phyloP scores from a whole-genome alignment of 148 eudicot genomes.

The Euryodendron excelsum region DNA sequence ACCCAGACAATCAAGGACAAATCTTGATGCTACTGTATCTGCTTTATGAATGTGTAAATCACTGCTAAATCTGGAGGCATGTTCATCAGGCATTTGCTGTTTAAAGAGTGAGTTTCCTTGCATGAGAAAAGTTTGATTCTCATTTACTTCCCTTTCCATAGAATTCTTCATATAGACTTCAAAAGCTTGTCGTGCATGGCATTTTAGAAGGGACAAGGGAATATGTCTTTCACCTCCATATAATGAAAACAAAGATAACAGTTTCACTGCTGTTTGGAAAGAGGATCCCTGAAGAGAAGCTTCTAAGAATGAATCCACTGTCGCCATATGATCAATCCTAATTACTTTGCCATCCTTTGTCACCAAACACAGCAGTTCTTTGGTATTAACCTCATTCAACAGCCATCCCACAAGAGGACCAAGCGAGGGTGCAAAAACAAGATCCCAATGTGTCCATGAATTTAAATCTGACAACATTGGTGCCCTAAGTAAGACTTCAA shows the following conservation, averaged over 20 bases:
- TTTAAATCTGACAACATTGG: constrained; percentile 77
- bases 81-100: constrained; percentile 16
- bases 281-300: constrained; percentile 68
- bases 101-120: constrained; percentile 14
- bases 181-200: constrained; percentile 73
- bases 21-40: constrained; percentile 39
- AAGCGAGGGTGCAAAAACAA: constrained; percentile 69
- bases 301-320: constrained; percentile 63
- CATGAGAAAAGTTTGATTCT: constrained; percentile 2
- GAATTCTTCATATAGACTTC: constrained; percentile 50
- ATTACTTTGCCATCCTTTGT: constrained; percentile 68
- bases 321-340: constrained; percentile 71
- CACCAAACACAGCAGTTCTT: constrained; percentile 66
- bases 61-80: constrained; percentile 13
- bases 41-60: constrained; percentile 22
- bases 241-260: constrained; percentile 63
- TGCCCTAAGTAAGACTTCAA: constrained; percentile 58
- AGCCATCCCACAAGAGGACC: constrained; percentile 85
- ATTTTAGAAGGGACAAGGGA: constrained; percentile 69
- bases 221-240: constrained; percentile 72
- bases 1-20: constrained; percentile 70
- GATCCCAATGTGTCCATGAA: constrained; percentile 85
- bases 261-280: constrained; percentile 67
- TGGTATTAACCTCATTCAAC: constrained; percentile 53
- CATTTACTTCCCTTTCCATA: constrained; percentile 21